Base-by-base conservation (phyloP, 768 basidiomycete genomes). In the Rhodocollybia butyracea region DNA sequence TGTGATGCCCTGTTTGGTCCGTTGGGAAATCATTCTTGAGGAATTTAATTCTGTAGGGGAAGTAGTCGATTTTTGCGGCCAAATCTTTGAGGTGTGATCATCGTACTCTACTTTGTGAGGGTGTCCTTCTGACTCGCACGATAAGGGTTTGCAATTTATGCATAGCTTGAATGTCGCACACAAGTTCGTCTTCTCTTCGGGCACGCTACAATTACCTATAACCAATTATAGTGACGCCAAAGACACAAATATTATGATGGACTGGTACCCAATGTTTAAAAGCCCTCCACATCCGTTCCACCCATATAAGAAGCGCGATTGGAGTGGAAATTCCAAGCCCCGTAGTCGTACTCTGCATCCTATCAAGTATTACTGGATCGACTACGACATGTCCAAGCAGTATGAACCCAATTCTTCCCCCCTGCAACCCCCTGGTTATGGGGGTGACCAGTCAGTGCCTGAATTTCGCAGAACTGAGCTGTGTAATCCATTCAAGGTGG, bases 371-470 rank as follows among this genome's bases (percentile, higher is more conserved):
- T 71, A 72, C 36, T 64, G 73, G 41, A 74, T 71, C 13, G 73
- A 76, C 48, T 76, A 74, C 57, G 75, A 70, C 2, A 50, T 73
- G 2, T 70, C 75, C 0, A 53, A 63, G 1, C 63, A 34, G 1
- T 74, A 66, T 50, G 46, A 57, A 11, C 67, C 71, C 0, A 46
- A 63, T 0, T 60, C 70, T 5, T 45, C 61, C 0, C 71, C 73
- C 0, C 57, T 57, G 0, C 71, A 68, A 29, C 40, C 57, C 5
- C 67, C 71, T 0, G 63, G 75, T 2, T 57, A 59, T 7, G 79
- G 77, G 0, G 77, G 71, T 2, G 79, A 83, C 60, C 70, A 69
- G 48, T 63, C 73, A 0, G 71, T 70, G 0, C 77, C 78, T 1
- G 77, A 78, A 45, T 71, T 70, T 40, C 51, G 34, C 26, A 27